Base-by-base conservation (phyloP, 2,329 filamentous ascomycete genomes). In the Paecilomyces variotii region DNA sequence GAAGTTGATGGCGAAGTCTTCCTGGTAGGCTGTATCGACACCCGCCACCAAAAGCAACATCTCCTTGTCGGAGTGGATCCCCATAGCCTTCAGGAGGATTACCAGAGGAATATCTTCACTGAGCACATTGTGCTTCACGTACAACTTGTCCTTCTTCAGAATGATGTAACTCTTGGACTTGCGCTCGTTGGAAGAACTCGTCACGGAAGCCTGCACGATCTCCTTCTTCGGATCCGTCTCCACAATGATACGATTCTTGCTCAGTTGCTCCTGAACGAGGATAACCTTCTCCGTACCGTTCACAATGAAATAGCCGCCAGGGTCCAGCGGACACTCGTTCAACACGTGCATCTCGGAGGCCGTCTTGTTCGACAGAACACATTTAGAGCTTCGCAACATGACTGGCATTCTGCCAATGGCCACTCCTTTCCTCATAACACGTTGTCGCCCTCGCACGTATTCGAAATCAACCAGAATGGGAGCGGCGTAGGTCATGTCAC, bases 231-330 rank as follows among this genome's bases (percentile, higher is more conserved):
- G 83, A 67, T 93, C 90, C 57, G 90, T 87, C 76, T 99, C 95
- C 14, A 99, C 93, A 72, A 99, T 97, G 68, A 99, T 90, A 79
- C 94, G 87, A 76, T 99, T 99, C 83, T 99, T 99, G 82, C 94
- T 99, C 71, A 99, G 80, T 77, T 99, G 94, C 72, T 99, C 95
- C 74, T 99, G 94, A 12, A 99, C 95, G 51, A 99, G 79, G 70
- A 99, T 99, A 66, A 99, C 94, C 79, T 99, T 99, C 74, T 99
- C 94, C 24, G 95, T 97, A 53, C 94, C 94, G 67, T 93, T 91
- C 64, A 97, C 91, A 68, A 99, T 94, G 69, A 99, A 99, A 74
- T 99, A 99, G 56, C 94, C 94, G 62, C 94, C 94, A 0, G 95
- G 94, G 70, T 99, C 94, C 49, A 99, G 80, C 12, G 94, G 91